These are phyloP conservation scores for Nannochloropsis granulata DNA, from an alignment of 108 stramenopile genomes.

Conservation along the genomic window DNA sequence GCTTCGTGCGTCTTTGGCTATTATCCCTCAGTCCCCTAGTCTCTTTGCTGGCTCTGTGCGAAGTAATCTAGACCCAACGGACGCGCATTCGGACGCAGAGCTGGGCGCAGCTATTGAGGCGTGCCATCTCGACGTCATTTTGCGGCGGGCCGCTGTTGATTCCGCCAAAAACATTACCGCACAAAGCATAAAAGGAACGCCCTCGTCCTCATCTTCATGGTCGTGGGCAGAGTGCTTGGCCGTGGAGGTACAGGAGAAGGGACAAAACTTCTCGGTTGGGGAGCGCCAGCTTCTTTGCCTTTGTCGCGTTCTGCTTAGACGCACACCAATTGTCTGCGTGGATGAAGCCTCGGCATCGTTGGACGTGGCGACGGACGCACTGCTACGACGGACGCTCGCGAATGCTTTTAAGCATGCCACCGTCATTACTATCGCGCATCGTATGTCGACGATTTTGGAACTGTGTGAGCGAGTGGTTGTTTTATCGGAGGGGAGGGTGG, in stretches of 20 bases:
- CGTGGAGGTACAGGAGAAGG: slow-evolving; percentile 3
- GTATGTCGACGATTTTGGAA: not conserved
- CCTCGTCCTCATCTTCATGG: not conserved
- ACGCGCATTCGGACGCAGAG: slow-evolving; percentile 1
- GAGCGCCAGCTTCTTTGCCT: slow-evolving; percentile 8
- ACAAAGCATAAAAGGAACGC: not conserved
- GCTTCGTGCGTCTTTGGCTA: slow-evolving; percentile 6
- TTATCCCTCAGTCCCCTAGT: slow-evolving; percentile 13
- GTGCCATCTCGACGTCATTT: not conserved
- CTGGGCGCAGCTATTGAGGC: slow-evolving; percentile 2
- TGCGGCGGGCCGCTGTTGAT: not conserved
- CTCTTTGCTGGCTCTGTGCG: slow-evolving; percentile 14
- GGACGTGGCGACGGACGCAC: not conserved
- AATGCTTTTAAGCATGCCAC: not conserved
- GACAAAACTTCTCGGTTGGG: slow-evolving; percentile 18
- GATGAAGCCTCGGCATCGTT: slow-evolving; percentile 15
- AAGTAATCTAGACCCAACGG: slow-evolving; percentile 18
- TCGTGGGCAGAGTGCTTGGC: not conserved
- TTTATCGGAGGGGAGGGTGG: not conserved
- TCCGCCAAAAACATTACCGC: not conserved
- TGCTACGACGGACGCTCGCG: not conserved
- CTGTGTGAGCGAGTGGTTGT: not conserved
- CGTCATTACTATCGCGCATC: not conserved
- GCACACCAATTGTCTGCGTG: not conserved
- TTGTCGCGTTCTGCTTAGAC: not conserved